These are phyloP conservation scores for Macrocybe gigantea DNA, from an alignment of 768 basidiomycete genomes.

Conservation along the genomic window DNA sequence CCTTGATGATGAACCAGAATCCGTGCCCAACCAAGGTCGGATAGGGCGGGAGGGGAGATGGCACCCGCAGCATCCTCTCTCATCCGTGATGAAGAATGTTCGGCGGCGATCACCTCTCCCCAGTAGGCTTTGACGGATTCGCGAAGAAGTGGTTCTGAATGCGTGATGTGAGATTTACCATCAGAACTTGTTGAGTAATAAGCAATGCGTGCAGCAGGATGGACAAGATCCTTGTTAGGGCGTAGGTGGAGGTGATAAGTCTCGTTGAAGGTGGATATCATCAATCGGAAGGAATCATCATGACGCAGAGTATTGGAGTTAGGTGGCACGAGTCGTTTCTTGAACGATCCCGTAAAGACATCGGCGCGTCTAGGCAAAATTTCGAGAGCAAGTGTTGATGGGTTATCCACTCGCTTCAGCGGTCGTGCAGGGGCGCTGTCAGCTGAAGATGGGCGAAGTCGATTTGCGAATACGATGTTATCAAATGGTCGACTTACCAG, in stretches of 20 bases:
- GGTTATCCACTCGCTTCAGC: slow-evolving; percentile 44
- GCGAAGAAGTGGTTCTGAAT: slow-evolving; percentile 56
- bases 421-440: slow-evolving; percentile 41
- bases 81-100: slow-evolving; percentile 47
- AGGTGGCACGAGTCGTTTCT: slow-evolving; percentile 25
- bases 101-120: slow-evolving; percentile 68
- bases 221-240: slow-evolving; percentile 74
- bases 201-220: slow-evolving; percentile 69
- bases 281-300: slow-evolving; percentile 67
- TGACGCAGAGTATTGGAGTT: slow-evolving; percentile 49
- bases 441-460: slow-evolving; percentile 24
- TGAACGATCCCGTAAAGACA: slow-evolving; percentile 15
- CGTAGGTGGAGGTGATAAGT: slow-evolving; percentile 68
- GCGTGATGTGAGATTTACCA: slow-evolving; percentile 43
- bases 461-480: not conserved
- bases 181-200: slow-evolving; percentile 50
- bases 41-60: slow-evolving; percentile 33
- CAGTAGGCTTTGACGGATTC: slow-evolving; percentile 63
- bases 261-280: slow-evolving; percentile 59
- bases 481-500: slow-evolving; percentile 21
- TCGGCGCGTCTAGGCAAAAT: slow-evolving; percentile 44
- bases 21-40: slow-evolving; percentile 70
- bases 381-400: slow-evolving; percentile 45
- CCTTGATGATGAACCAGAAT: slow-evolving; percentile 68
- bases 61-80: slow-evolving; percentile 59